These are phyloP conservation scores for Paramecium tetraurelia DNA, from an alignment of 73 alveolate species.

Conservation along the genomic window DNA sequence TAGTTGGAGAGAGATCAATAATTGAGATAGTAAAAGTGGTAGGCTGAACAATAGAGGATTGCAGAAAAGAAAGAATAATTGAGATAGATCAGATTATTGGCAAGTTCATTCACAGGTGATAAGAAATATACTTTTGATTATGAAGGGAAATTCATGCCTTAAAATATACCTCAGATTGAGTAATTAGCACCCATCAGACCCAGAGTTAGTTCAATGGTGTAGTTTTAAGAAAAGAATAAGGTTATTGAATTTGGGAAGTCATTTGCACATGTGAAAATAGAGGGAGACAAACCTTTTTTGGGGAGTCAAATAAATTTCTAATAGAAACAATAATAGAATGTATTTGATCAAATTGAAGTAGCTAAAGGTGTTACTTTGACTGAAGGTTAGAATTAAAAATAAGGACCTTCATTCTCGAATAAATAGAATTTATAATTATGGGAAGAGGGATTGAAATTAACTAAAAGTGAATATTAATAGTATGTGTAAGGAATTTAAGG, in stretches of 20 bases:
- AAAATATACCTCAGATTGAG: background rate
- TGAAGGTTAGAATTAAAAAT: background rate
- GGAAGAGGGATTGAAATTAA: slow-evolving; percentile 25
- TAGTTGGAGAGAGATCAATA: slow-evolving; percentile 33
- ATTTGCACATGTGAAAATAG: background rate
- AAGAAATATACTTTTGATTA: slow-evolving; percentile 11
- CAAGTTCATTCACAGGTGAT: slow-evolving; percentile 23
- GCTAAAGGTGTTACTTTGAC: slow-evolving; percentile 34
- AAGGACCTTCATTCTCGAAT: slow-evolving; percentile 45
- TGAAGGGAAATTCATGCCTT: slow-evolving; percentile 25
- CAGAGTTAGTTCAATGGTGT: background rate
- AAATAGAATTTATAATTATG: background rate
- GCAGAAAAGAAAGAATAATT: slow-evolving; percentile 9
- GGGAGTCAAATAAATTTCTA: background rate
- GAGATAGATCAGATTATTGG: background rate
- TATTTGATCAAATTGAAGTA: background rate
- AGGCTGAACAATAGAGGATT: slow-evolving; percentile 15
- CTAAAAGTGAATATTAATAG: background rate
- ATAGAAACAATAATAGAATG: background rate
- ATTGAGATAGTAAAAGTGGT: background rate
- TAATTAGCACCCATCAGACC: background rate
- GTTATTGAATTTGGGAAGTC: slow-evolving; percentile 23
- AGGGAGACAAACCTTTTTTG: background rate
- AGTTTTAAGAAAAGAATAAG: background rate
- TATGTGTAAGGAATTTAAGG: background rate